Conservation (phyloP, 2,329 filamentous ascomycete genomes). For the Ceratocystis albifundus region DNA sequence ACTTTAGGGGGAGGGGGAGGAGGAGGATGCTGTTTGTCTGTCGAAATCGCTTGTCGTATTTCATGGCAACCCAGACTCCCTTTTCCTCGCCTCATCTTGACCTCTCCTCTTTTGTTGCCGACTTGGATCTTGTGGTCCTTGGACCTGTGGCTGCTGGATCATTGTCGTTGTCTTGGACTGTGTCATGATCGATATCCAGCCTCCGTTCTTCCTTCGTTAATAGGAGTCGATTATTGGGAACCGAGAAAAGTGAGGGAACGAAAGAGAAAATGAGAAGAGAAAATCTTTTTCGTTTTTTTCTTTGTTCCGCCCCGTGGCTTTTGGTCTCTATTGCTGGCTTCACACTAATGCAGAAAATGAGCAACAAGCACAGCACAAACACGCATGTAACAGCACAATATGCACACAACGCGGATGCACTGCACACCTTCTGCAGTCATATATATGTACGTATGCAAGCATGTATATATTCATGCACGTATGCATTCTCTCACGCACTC, state of each 20-base stretch:
- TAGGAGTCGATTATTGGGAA: neutral
- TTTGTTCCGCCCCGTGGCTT: neutral
- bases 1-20: neutral
- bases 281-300: neutral
- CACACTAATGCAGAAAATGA: neutral
- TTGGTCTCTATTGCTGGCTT: neutral
- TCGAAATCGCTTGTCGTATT: too few relatives aligned
- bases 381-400: neutral
- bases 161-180: conserved; percentile 1
- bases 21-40: neutral
- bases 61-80: too few relatives aligned
- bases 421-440: neutral
- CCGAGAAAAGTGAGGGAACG: neutral
- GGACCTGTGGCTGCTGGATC: neutral
- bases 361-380: neutral
- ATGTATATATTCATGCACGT: neutral
- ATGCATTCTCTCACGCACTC: neutral
- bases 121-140: neutral
- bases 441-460: neutral
- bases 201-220: neutral
- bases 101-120: neutral
- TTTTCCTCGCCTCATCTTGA: too few relatives aligned
- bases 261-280: neutral
- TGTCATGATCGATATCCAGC: conserved; percentile 1
- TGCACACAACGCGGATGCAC: neutral